Evolutionary conservation across 1,139 yeast species (phyloP), one percentile per base, ranked within the genome.

Genomic region (Hyphopichia khmerensis): DNA sequence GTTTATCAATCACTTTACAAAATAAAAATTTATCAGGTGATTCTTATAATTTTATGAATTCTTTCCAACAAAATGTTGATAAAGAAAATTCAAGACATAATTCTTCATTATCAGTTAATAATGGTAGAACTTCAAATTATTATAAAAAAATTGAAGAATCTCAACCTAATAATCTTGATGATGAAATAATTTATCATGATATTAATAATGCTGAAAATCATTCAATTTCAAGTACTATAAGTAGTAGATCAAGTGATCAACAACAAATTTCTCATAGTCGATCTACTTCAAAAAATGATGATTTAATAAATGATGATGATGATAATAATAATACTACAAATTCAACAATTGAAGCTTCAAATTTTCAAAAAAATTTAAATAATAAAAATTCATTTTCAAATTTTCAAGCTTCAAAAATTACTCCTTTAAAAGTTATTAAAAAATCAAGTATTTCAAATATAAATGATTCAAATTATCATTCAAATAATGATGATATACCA

Each of bases 31-130:
- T 45, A 41, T 41, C 52, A 19, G 67, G 67, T 14, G 76, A 72
- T 43, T 72, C 77, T 2, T 59, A 67, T 44, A 59, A 63, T 36
- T 73, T 74, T 50, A 69, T 72, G 64, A 62, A 54, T 42, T 55
- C 65, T n/a, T 73, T 74, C 51, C 74, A 68, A 47, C 72, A 68
- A 47, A 73, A 72, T 47, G 62, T 64, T 15, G 61, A 61, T 19
- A 41, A 41, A 33, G 49, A 42, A 1, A 49, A 18, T 29, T 26
- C 31, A 9, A 26, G 13, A 8, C 32, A 29, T 17, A 29, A 29
- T 10, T n/a, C 15, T 7, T n/a, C 32, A n/a, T 13, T 14, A 29
- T 15, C 32, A 8, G 10, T 15, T 26, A 11, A n/a, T n/a, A n/a
- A 7, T 36, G 39, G 24, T 23, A 27, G 33, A 24, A 36, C 24